Evolutionary conservation across 371 early-diverging fungal genomes (phyloP), one percentile per base, ranked within the genome.

Genomic region (Rhizopus arrhizus): DNA sequence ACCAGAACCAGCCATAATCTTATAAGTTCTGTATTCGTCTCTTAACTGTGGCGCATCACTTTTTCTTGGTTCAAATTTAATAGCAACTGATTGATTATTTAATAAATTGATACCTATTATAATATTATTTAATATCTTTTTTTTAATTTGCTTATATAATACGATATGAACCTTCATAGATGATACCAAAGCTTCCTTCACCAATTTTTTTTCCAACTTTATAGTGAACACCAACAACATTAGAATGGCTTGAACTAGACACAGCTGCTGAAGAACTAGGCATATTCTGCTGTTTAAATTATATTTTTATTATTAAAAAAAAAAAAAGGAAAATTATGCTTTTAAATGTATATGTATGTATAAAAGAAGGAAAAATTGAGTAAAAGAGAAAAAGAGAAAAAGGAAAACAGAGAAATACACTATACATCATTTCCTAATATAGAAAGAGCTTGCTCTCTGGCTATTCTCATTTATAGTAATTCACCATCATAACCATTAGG

Each of bases 21-120:
- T 91, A 78, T 95, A 94, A 34, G 93, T 92, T 59, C 92, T 78
- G 69, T 91, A 94, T 72, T 95, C 95, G 62, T 95, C 95, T 33
- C 94, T 82, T 33, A 95, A 85, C 69, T 95, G 95, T 16, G 96
- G 96, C 34, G 95, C 94, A 62, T 95, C 96, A 57, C 87, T 88
- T 76, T 95, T 95, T 67, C 95, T 80, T 47, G 92, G 91, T 77
- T 95, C 95, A 71, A 94, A 95, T 80, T 95, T 95, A 76, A 95
- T 92, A 47, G 95, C 96, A 7, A 94, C 89, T 56, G 84, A 89
- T 59, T 83, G 82, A 72, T 91, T 92, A 73, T 90, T 91, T 36
- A 93, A 62, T 62, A 95, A 76, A 69, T 88, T 89, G 68, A 78
- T 78, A 13, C 87, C 87, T 88, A 43, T 38, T 40, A 35, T 29